Base-by-base conservation (phyloP, 2,329 filamentous ascomycete species). In the Diaporthe longicolla region DNA sequence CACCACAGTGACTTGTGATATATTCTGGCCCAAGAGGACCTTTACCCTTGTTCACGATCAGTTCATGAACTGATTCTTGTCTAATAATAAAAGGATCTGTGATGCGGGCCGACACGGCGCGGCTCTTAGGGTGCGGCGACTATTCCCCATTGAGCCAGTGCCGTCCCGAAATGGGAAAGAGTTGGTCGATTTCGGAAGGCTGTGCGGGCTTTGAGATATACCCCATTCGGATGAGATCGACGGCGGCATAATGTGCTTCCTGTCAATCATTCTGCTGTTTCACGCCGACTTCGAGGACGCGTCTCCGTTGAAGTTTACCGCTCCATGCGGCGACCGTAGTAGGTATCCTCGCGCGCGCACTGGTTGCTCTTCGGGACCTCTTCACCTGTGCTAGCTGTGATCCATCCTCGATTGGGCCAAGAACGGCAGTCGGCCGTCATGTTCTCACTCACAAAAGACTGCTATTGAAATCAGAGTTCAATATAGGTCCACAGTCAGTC, bases 211-310 rank as follows among this genome's bases (percentile, higher is more conserved):
- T 15, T 7, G 17, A 4, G 21, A 19, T n/a, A 24, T 24, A 21
- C 4, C 19, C 63, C 7, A 26, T 37, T 4, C 21, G 29, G 21
- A 15, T 37, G 35, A 21, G 45, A 24, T 52, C 45, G 29, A n/a
- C 61, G 1, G 13, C 61, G 43, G 43, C 21, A 66, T 37, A 9
- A 37, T 11, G 13, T 6, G 21, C 21, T n/a, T 50, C 29, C 43
- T 52, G 63, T 66, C 45, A 52, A 66, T 52, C 21, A 52, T 66
- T 37, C 45, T 8, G 6, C 24, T 17, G 29, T 66, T 66, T 52
- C 45, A 66, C 63, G 21, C 63, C 52, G 63, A 19, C 59, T 48
- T 65, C 19, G 24, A 29, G 37, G 37, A 61, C 37, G 37, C 58
- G 37, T 45, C 35, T 45, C 17, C n/a, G 48, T 0, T 13, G 9